Conservation (phyloP, 805 yeast genomes). For the Kluyveromyces siamensis region DNA sequence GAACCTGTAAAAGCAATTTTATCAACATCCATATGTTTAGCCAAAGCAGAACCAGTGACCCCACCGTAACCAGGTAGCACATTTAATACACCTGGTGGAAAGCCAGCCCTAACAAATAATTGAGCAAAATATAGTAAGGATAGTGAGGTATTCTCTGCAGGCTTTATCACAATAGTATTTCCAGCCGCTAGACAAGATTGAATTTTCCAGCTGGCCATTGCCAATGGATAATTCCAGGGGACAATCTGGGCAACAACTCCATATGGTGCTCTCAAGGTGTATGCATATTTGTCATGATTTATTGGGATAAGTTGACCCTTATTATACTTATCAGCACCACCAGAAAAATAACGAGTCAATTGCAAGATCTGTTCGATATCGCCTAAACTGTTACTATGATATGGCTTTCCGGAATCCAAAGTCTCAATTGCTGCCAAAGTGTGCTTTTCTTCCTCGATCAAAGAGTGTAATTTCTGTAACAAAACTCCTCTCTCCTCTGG, state of each 20-base stretch:
- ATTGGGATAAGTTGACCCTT: slow-evolving; percentile 53
- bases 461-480: slow-evolving; percentile 37
- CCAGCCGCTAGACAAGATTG: slow-evolving; percentile 44
- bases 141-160: slow-evolving; percentile 38
- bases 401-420: slow-evolving; percentile 48
- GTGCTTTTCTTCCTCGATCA: slow-evolving; percentile 38
- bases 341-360: slow-evolving; percentile 55
- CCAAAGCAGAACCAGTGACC: slow-evolving; percentile 33
- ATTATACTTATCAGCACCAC: slow-evolving; percentile 53
- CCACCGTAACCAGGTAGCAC: slow-evolving; percentile 34
- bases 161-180: slow-evolving; percentile 34
- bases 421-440: slow-evolving; percentile 47
- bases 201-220: slow-evolving; percentile 41
- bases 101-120: slow-evolving; percentile 32
- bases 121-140: slow-evolving; percentile 33
- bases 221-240: slow-evolving; percentile 41
- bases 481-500: slow-evolving; percentile 36
- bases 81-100: slow-evolving; percentile 39
- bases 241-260: slow-evolving; percentile 40
- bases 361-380: slow-evolving; percentile 50
- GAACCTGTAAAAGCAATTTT: slow-evolving; percentile 45
- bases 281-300: slow-evolving; percentile 43
- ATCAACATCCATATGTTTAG: slow-evolving; percentile 33
- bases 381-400: slow-evolving; percentile 37
- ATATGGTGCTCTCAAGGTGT: slow-evolving; percentile 40